Percentiles rank a stretch among this genome's conserved stretches.
phyloP scores from a whole-genome alignment of 1,139 yeast genomes.

The Saccharomyces hybrid region DNA sequence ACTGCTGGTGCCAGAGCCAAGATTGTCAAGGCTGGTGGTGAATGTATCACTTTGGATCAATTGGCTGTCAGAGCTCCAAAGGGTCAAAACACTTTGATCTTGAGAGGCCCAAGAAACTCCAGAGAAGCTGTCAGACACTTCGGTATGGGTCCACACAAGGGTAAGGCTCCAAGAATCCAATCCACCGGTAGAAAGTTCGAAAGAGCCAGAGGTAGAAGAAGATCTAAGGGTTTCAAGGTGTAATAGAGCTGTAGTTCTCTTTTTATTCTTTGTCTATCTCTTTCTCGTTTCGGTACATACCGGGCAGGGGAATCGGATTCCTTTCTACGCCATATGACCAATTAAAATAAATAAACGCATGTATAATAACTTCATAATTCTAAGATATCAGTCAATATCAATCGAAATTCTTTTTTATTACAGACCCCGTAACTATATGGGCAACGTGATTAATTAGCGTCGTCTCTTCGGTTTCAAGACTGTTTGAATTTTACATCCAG shows the following conservation, averaged over 20 bases:
- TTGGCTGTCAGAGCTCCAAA: constrained; percentile 98
- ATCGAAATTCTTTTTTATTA: background rate
- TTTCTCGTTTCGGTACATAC: background rate
- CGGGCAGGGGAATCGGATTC: background rate
- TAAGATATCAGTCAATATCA: background rate
- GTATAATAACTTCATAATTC: background rate
- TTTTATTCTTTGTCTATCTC: background rate
- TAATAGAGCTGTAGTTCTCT: constrained; percentile 37
- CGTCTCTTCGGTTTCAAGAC: too few relatives aligned
- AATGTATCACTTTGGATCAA: constrained; percentile 97
- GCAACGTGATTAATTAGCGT: too few relatives aligned
- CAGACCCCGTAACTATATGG: too few relatives aligned
- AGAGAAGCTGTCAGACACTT: constrained; percentile 99
- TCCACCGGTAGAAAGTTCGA: constrained; percentile 99
- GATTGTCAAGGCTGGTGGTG: constrained; percentile 98
- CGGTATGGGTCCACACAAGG: constrained; percentile 99
- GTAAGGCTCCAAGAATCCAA: constrained; percentile 97
- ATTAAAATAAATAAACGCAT: background rate
- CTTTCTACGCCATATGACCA: background rate
- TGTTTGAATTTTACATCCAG: background rate
- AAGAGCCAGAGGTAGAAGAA: constrained; percentile 99
- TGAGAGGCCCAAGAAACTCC: constrained; percentile 98
- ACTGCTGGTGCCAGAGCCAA: constrained; percentile 98
- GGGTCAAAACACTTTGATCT: constrained; percentile 95
- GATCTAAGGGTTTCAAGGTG: constrained; percentile 99